Evolutionary conservation across 1,284 basidiomycete species (phyloP).

Genomic region (Irpex rosettiformis): DNA sequence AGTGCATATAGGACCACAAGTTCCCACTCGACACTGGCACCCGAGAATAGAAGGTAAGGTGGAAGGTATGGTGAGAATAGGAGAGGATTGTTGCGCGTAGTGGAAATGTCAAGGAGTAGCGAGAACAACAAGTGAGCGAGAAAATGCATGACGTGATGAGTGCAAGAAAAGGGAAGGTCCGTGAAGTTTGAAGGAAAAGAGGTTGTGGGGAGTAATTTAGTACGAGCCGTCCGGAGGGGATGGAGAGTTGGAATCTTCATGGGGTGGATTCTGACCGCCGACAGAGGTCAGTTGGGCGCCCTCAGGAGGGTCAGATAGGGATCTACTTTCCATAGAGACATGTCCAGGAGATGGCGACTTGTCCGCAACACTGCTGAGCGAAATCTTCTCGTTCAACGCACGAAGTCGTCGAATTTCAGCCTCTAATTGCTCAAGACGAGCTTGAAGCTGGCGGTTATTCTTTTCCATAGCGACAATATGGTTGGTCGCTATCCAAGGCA

Average conservation of each 20-base stretch:
- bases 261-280: conserved; percentile 51
- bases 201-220: conserved; percentile 28
- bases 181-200: conserved; percentile 1
- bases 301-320: conserved; percentile 65
- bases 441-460: conserved; percentile 63
- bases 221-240: conserved; percentile 58
- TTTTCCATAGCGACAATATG: conserved; percentile 70
- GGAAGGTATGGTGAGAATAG: background rate
- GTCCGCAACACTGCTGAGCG: conserved; percentile 44
- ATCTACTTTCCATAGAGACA: conserved; percentile 43
- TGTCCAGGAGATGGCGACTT: conserved; percentile 51
- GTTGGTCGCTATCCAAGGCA: conserved; percentile 54
- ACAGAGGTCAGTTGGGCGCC: conserved; percentile 46
- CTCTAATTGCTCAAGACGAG: conserved; percentile 59
- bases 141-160: conserved; percentile 6
- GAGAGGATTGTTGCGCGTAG: background rate
- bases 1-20: background rate
- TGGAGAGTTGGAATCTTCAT: conserved; percentile 55
- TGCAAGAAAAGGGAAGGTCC: conserved; percentile 6
- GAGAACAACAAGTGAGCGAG: conserved; percentile 1
- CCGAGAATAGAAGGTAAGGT: background rate
- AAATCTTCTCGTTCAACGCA: conserved; percentile 75
- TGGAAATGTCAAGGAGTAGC: background rate
- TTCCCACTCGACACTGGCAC: background rate
- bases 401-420: conserved; percentile 65